Conservation (phyloP, 371 early-diverging fungal species). For the Parasitella parasitica region DNA sequence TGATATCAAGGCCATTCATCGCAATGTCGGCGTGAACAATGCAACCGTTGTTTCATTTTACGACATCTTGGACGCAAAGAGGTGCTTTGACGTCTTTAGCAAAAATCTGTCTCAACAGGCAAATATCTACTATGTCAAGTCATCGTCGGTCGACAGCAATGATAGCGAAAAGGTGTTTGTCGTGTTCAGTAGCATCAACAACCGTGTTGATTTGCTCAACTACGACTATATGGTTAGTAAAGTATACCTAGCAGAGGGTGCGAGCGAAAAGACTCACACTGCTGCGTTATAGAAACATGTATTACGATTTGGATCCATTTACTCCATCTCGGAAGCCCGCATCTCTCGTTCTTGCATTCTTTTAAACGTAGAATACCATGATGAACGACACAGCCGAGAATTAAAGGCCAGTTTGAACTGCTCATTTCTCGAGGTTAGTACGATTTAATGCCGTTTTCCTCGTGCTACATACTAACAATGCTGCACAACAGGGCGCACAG, state of each 20-base stretch:
- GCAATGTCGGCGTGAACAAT: background rate
- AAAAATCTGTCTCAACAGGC: background rate
- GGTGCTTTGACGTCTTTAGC: background rate
- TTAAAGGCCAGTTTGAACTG: background rate
- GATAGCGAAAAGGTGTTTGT: slow-evolving; percentile 2
- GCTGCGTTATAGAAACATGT: slow-evolving; percentile 3
- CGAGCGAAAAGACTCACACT: background rate
- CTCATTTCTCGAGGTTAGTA: background rate
- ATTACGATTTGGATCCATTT: slow-evolving; percentile 3
- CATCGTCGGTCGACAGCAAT: background rate
- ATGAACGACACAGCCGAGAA: slow-evolving; percentile 1
- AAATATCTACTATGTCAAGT: slow-evolving; percentile 2
- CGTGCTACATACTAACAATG: background rate
- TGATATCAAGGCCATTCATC: background rate
- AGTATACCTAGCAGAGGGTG: background rate
- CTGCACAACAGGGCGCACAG: background rate
- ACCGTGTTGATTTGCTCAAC: background rate
- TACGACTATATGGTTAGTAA: slow-evolving; percentile 8
- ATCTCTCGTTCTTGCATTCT: background rate
- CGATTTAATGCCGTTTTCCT: background rate
- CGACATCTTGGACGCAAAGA: background rate
- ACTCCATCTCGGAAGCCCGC: slow-evolving; percentile 1
- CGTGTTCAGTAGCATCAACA: background rate
- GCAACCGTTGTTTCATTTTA: slow-evolving; percentile 14
- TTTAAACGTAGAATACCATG: slow-evolving; percentile 10